Base-by-base conservation (phyloP, 1,139 yeast genomes). In the Geotrichum australiense region DNA sequence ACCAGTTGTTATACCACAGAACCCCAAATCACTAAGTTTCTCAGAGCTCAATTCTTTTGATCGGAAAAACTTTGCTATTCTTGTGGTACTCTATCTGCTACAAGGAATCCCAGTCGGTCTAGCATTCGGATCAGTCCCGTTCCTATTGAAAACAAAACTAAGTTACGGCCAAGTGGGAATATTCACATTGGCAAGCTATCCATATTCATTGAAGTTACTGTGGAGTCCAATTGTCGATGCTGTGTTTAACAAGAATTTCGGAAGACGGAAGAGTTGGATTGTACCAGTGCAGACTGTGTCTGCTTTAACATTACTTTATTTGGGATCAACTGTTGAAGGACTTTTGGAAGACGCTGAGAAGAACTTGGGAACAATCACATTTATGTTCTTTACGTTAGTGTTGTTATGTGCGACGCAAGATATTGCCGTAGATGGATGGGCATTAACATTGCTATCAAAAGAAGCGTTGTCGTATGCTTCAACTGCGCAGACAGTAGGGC, bases 371-470 rank as follows among this genome's bases (percentile, higher is more conserved):
- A 57, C 60, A 8, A 75, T 86, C 47, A 80, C 89, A 0, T 41
- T 65, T 43, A 71, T 76, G 45, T 91, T 91, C 63, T 84, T 89
- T 54, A 50, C 77, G 16, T 65, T 93, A 46, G 91, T 91, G 33
- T 76, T 91, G 47, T 69, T 91, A 47, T 89, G 96, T 65, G 97
- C 98, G 2, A 91, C 99, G 0, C 98, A 91, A 61, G 99, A 91
- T 59, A 91, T 91, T 43, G 97, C 98, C 1, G 98, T 91, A 12
- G 99, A 91, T 63, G 98, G 98, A 5, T 91, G 98, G 98, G 97
- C 97, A 0, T 66, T 91, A 56, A 91, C 96, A 1, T 76, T 91
- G 40, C 68, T 91, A 42, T 78, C 89, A 14, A 79, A 78, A 19
- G 77, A 76, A 32, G 83, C 94, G 16, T 68, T 91, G 46, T 80